phyloP scores from a whole-genome alignment of 192 early-diverging fungal genomes.

The Thamnidium elegans region DNA sequence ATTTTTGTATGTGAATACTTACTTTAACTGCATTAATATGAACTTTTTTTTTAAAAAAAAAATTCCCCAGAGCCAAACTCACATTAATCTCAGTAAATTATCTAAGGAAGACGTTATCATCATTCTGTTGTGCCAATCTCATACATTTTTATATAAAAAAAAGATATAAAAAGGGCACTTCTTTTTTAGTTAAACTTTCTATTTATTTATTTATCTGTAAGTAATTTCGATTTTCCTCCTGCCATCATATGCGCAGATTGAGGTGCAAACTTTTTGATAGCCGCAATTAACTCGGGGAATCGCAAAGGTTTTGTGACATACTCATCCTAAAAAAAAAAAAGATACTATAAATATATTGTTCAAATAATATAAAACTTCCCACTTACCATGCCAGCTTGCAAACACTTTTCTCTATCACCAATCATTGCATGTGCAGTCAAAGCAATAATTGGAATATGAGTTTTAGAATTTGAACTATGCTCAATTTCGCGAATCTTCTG shows the following conservation, averaged over 20 bases:
- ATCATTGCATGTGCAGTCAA: conserved; percentile 88
- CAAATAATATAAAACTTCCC: conserved; percentile 22
- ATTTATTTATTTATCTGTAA: not conserved
- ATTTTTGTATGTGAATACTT: no score
- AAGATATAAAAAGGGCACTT: no score
- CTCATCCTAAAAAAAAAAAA: conserved; percentile 37
- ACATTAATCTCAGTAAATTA: no score
- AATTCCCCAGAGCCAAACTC: no score
- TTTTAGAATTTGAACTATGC: conserved; percentile 33
- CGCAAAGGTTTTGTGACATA: conserved; percentile 68
- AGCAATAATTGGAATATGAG: conserved; percentile 77
- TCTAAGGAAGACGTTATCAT: no score
- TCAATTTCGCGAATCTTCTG: conserved; percentile 73
- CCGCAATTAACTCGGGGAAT: conserved; percentile 61
- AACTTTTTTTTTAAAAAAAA: no score
- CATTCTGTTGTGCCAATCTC: no score
- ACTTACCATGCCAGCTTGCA: conserved; percentile 78
- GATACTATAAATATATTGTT: not conserved
- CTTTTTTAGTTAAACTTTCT: not conserved
- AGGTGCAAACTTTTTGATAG: conserved; percentile 65
- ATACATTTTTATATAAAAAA: no score
- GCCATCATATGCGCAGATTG: conserved; percentile 29
- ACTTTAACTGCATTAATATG: no score
- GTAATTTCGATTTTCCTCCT: not conserved
- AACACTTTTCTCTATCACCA: conserved; percentile 83